phyloP scores from a whole-genome alignment of 805 yeast species.

The Metschnikowia cerradonensis region DNA sequence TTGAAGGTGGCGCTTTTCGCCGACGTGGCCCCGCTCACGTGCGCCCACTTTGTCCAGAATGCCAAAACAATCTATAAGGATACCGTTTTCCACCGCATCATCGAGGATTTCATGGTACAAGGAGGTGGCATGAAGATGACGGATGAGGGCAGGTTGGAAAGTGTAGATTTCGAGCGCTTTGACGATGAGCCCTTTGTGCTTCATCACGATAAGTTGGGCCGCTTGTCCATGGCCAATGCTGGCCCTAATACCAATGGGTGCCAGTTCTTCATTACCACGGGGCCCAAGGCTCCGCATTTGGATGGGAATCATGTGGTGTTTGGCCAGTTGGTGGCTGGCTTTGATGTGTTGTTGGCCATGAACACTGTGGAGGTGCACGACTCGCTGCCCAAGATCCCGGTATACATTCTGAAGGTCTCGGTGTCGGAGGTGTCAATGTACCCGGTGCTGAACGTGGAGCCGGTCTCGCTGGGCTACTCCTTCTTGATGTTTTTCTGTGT shows the following conservation, averaged over 20 bases:
- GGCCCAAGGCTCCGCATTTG: slow-evolving; percentile 11
- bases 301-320: slow-evolving; percentile 26
- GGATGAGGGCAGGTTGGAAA: slow-evolving; percentile 19
- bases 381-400: slow-evolving; percentile 8
- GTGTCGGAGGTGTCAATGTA: slow-evolving; percentile 4
- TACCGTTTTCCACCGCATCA: slow-evolving; percentile 32
- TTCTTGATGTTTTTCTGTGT: slow-evolving; percentile 10
- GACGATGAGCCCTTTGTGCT: slow-evolving; percentile 26
- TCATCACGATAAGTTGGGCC: slow-evolving; percentile 27
- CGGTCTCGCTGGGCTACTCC: slow-evolving; percentile 12
- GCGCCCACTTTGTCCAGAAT: slow-evolving; percentile 30
- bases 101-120: slow-evolving; percentile 36
- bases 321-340: slow-evolving; percentile 25
- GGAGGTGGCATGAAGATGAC: slow-evolving; percentile 29
- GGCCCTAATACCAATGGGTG: slow-evolving; percentile 24
- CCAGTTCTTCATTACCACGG: slow-evolving; percentile 23
- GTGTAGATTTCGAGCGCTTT: slow-evolving; percentile 20
- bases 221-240: slow-evolving; percentile 29
- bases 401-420: slow-evolving; percentile 6
- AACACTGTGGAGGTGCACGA: slow-evolving; percentile 8
- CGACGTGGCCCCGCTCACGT: slow-evolving; percentile 24
- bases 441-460: slow-evolving; percentile 1
- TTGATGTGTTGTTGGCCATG: slow-evolving; percentile 14
- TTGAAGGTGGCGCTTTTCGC: slow-evolving; percentile 26
- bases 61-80: slow-evolving; percentile 22